Evolutionary conservation across 2,329 filamentous ascomycete species (phyloP).

Genomic region (Nemania sp.): DNA sequence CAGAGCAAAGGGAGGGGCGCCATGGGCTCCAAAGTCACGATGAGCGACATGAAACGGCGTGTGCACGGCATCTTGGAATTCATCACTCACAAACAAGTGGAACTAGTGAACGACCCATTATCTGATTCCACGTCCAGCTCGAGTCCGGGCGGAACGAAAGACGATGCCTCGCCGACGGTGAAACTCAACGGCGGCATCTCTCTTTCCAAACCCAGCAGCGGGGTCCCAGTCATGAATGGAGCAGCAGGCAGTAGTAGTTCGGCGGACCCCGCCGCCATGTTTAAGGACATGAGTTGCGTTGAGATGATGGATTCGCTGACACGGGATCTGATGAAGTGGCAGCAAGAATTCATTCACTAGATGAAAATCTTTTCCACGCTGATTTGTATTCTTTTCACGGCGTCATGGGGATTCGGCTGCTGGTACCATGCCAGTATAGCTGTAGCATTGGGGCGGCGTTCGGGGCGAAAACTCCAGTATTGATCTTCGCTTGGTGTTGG

Average conservation of each 20-base stretch:
- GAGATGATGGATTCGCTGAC: constrained; percentile 92
- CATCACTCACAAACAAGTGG: constrained; percentile 84
- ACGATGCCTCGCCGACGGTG: constrained; percentile 41
- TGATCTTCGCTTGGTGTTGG: constrained; percentile 12
- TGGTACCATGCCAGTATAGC: constrained; percentile 26
- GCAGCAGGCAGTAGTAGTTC: constrained; percentile 40
- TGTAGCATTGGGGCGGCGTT: constrained; percentile 33
- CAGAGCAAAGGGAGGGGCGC: constrained; percentile 58
- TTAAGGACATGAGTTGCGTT: constrained; percentile 74
- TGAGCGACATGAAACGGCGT: constrained; percentile 86
- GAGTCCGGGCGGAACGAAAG: constrained; percentile 46
- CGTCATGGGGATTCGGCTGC: constrained; percentile 24
- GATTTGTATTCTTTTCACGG: constrained; percentile 10
- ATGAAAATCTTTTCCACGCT: constrained; percentile 15
- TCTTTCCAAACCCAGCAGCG: constrained; percentile 25
- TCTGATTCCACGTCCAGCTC: constrained; percentile 46
- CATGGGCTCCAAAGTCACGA: constrained; percentile 71
- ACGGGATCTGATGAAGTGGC: constrained; percentile 81
- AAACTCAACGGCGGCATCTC: constrained; percentile 44
- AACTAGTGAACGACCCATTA: constrained; percentile 70
- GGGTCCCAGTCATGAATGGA: constrained; percentile 31
- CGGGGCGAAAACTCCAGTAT: constrained; percentile 10
- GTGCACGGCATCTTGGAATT: constrained; percentile 86
- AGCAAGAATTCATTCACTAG: constrained; percentile 65
- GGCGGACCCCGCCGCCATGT: constrained; percentile 48